phyloP scores from a whole-genome alignment of 2,329 filamentous ascomycete genomes.

The Endocalyx cinctus region DNA sequence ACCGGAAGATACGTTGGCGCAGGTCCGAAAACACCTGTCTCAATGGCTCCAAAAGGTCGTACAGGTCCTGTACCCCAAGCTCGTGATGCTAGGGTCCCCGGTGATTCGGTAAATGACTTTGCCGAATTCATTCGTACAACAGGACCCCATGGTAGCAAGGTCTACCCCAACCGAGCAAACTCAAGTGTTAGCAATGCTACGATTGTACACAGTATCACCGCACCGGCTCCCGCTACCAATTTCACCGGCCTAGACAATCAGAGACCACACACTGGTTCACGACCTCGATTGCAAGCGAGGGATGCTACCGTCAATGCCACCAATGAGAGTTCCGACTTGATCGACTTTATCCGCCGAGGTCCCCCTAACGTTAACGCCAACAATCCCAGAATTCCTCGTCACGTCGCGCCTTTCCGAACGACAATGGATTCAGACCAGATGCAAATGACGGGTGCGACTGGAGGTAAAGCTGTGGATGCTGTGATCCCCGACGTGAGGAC shows the following conservation, averaged over 20 bases:
- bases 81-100: conserved; percentile 67
- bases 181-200: conserved; percentile 19
- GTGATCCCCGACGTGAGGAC: conserved; percentile 51
- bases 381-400: conserved; percentile 70
- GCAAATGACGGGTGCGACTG: conserved; percentile 46
- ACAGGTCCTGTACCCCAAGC: conserved; percentile 38
- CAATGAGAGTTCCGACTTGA: conserved; percentile 76
- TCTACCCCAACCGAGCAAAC: conserved; percentile 17
- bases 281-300: conserved; percentile 63
- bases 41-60: conserved; percentile 28
- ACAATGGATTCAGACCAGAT: conserved; percentile 81
- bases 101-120: conserved; percentile 75
- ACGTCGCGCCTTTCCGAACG: conserved; percentile 78
- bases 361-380: conserved; percentile 58
- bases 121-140: conserved; percentile 87
- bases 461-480: conserved; percentile 54
- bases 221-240: conserved; percentile 26
- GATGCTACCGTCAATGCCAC: conserved; percentile 59
- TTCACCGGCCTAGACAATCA: conserved; percentile 33
- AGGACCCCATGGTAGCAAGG: conserved; percentile 52
- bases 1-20: conserved; percentile 22
- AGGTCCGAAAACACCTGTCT: conserved; percentile 26
- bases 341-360: conserved; percentile 91
- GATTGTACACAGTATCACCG: conserved; percentile 27
- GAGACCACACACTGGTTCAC: conserved; percentile 35